Evolutionary conservation across 192 early-diverging fungal species (phyloP).

Genomic region (Linnemannia schmuckeri): DNA sequence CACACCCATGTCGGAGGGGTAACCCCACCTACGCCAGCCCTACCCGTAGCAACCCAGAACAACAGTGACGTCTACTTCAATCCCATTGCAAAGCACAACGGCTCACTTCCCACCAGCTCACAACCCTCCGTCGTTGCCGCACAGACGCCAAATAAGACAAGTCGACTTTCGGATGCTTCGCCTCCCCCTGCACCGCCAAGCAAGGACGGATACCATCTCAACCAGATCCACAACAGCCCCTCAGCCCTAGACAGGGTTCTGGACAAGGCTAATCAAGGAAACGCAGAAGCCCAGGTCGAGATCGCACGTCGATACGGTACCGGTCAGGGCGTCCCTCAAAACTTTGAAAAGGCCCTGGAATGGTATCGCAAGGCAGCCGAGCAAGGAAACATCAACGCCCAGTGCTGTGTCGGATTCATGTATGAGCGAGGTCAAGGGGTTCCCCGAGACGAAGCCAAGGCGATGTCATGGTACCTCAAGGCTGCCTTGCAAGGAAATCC

Average conservation of each 20-base stretch:
- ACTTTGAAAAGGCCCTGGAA: neutral
- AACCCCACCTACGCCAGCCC: neutral
- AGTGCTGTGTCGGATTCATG: conserved; percentile 13
- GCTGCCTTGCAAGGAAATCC: conserved; percentile 11
- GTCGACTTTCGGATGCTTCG: neutral
- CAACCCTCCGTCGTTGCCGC: neutral
- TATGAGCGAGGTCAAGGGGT: conserved; percentile 15
- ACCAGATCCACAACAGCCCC: neutral
- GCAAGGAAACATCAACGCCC: conserved; percentile 5
- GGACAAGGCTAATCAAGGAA: neutral
- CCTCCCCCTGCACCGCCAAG: neutral
- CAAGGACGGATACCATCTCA: neutral
- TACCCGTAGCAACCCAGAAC: neutral
- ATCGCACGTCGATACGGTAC: neutral
- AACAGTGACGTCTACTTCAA: neutral
- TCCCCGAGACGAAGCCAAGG: neutral
- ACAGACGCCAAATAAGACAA: neutral
- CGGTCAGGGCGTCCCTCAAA: neutral
- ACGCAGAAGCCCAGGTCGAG: neutral
- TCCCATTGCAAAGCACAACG: neutral
- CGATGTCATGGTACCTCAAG: conserved; percentile 10
- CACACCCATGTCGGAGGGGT: neutral
- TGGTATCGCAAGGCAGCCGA: conserved; percentile 4
- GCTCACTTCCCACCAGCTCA: neutral
- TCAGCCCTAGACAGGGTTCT: neutral